These are phyloP conservation scores for Purpureocillium lavendulum DNA, from an alignment of 2,329 filamentous ascomycete species.

Conservation along the genomic window DNA sequence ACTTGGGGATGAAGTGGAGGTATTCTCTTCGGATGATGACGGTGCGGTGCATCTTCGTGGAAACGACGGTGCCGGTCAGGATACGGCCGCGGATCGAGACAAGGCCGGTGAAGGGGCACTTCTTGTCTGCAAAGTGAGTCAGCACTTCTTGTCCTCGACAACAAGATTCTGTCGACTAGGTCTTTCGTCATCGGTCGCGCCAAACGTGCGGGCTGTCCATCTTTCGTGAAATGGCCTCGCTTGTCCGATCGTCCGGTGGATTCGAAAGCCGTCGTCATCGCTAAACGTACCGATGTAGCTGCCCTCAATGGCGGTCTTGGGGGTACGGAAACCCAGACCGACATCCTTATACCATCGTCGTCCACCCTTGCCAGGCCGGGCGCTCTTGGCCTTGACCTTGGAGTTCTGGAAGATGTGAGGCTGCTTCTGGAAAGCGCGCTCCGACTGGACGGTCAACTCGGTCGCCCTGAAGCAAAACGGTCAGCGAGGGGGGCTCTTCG, in stretches of 20 bases:
- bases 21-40: constrained; percentile 99
- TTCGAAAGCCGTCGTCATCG: background rate
- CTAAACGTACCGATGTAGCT: constrained; percentile 88
- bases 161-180: background rate
- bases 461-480: constrained; percentile 66
- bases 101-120: constrained; percentile 99
- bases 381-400: constrained; percentile 82
- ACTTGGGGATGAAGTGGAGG: constrained; percentile 99
- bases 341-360: constrained; percentile 99
- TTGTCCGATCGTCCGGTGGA: background rate
- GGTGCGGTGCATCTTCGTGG: constrained; percentile 99
- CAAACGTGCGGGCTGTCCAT: too few relatives aligned
- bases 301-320: constrained; percentile 97
- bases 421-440: constrained; percentile 99
- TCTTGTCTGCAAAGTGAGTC: constrained; percentile 71
- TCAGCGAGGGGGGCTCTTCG: constrained; percentile 18
- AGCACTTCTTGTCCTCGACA: constrained; percentile 10
- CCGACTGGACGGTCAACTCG: constrained; percentile 98
- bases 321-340: constrained; percentile 97
- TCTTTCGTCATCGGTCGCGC: background rate
- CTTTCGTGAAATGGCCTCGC: too few relatives aligned
- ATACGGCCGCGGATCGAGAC: constrained; percentile 99
- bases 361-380: constrained; percentile 82
- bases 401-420: constrained; percentile 99
- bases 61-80: constrained; percentile 97